A percentile compares a stretch with the other conserved stretches of the same genome.
Evolutionary conservation across 108 stramenopile genomes (phyloP).

Genomic region (Cyclotella baltica): DNA sequence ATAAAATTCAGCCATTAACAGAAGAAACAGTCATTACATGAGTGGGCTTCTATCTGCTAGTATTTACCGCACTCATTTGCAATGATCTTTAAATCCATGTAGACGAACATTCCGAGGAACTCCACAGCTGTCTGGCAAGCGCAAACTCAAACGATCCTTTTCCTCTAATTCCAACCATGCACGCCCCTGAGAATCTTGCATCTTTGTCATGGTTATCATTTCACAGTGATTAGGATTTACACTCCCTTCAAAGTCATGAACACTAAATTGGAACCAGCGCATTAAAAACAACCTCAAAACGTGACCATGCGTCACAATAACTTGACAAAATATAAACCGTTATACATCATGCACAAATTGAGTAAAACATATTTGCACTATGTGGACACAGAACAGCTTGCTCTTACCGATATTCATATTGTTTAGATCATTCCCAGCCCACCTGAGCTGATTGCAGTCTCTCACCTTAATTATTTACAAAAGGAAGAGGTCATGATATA

Average conservation of each 20-base stretch:
- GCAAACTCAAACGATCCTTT: slow-evolving; percentile 26
- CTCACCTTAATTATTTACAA: too few species aligned
- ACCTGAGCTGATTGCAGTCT: slow-evolving; percentile 62
- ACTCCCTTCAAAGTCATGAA: slow-evolving; percentile 82
- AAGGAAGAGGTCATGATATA: too few species aligned
- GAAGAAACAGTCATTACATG: too few species aligned
- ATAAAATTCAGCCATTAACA: too few species aligned
- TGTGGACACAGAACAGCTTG: neutral
- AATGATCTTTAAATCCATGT: slow-evolving; percentile 31
- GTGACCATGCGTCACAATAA: slow-evolving; percentile 88
- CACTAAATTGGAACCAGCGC: slow-evolving; percentile 90
- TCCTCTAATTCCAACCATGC: slow-evolving; percentile 47
- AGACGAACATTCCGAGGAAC: slow-evolving; percentile 46
- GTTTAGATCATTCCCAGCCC: slow-evolving; percentile 29
- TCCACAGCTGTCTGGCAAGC: slow-evolving; percentile 38
- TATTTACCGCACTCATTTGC: slow-evolving; percentile 1
- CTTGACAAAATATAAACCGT: neutral
- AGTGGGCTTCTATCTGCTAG: too few species aligned
- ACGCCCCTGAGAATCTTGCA: slow-evolving; percentile 34
- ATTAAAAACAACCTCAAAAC: slow-evolving; percentile 84
- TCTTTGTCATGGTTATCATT: slow-evolving; percentile 76
- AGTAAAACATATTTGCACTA: too few species aligned
- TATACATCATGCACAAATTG: neutral
- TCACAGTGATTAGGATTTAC: slow-evolving; percentile 85
- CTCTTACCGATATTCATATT: slow-evolving; percentile 59